Conservation (phyloP, 2,329 filamentous ascomycete genomes). For the Pseudogymnoascus sp. region DNA sequence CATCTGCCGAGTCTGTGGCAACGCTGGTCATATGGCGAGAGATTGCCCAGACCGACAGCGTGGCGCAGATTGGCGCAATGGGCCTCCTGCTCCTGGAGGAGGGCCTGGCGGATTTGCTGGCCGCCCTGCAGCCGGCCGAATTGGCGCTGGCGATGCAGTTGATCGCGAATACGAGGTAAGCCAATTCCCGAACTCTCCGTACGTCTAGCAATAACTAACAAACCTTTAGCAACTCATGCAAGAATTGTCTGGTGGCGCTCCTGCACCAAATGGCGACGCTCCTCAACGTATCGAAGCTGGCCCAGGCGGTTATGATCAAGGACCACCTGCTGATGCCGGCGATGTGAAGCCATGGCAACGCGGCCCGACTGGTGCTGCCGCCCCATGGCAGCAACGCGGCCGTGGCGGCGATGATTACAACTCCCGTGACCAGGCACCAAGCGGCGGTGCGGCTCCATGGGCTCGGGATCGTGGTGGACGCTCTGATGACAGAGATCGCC, state of each 20-base stretch:
- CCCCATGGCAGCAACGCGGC: slow-evolving; percentile 58
- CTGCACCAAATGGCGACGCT: slow-evolving; percentile 47
- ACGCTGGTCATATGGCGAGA: slow-evolving; percentile 95
- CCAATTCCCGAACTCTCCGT: background rate
- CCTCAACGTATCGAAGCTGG: slow-evolving; percentile 82
- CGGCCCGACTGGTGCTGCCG: slow-evolving; percentile 72
- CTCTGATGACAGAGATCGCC: slow-evolving; percentile 40
- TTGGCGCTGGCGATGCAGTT: slow-evolving; percentile 71
- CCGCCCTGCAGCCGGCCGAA: slow-evolving; percentile 51
- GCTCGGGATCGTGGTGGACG: slow-evolving; percentile 45
- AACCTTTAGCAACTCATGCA: slow-evolving; percentile 82
- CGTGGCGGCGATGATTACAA: slow-evolving; percentile 34
- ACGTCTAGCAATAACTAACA: slow-evolving; percentile 18
- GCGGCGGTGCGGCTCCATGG: slow-evolving; percentile 50
- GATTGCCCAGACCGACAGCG: slow-evolving; percentile 92
- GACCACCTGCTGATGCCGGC: slow-evolving; percentile 30
- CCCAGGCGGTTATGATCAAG: slow-evolving; percentile 53
- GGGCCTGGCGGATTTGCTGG: slow-evolving; percentile 44
- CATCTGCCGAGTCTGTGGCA: slow-evolving; percentile 96
- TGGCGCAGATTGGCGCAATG: slow-evolving; percentile 86
- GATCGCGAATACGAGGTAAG: slow-evolving; percentile 92
- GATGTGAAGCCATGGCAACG: slow-evolving; percentile 82
- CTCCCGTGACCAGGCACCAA: slow-evolving; percentile 23
- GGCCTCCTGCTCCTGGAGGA: slow-evolving; percentile 39
- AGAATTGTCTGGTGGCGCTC: slow-evolving; percentile 73